Evolutionary conservation across 1,284 basidiomycete genomes (phyloP), one percentile per base, ranked within the genome.

Genomic region (Ganoderma boninense): DNA sequence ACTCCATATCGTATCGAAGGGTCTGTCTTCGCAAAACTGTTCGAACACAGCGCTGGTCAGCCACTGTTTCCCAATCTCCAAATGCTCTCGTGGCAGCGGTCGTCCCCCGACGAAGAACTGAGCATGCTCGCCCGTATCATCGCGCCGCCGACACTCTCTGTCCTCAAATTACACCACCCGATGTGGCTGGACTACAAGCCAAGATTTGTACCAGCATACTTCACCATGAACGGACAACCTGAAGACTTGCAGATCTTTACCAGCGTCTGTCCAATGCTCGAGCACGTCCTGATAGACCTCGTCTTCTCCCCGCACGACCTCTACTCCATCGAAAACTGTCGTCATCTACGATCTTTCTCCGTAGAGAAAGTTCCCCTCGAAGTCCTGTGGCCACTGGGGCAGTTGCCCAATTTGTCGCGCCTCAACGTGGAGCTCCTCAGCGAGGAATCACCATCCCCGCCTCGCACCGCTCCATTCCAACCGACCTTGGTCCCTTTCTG

Each of bases 1-100:
- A 43, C 18, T 18, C 38, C 61, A 26, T 62, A 62, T 4, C 11
- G 44, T 43, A 62, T 62, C 61, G 40, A 62, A 2, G 20, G 38
- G 1, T 35, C 61, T 14, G 61, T 44, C 14, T 62, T 62, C 23
- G 42, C 35, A 20, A 16, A n/a, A 10, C 61, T 62, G 42, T 43
- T 42, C 42, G 61, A 62, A 16, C 23, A 26, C 8, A 62, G 13
- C 42, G 14, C 14, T 23, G 61, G 61, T 1, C 42, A 42, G 11
- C 61, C 61, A 5, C 23, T 62, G 1, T 62, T 62, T 29, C 61
- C 61, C 18, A 42, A 43, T 16, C 61, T 62, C n/a, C 38, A 26
- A 43, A 16, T 62, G 11, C 61, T 62, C 42, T 40, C 61, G 11
- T 62, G 61, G 61, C 61, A 62, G 23, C 61, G 42, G 54, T 56